phyloP scores from a whole-genome alignment of 768 basidiomycete genomes.

The Coprinellus micaceus region DNA sequence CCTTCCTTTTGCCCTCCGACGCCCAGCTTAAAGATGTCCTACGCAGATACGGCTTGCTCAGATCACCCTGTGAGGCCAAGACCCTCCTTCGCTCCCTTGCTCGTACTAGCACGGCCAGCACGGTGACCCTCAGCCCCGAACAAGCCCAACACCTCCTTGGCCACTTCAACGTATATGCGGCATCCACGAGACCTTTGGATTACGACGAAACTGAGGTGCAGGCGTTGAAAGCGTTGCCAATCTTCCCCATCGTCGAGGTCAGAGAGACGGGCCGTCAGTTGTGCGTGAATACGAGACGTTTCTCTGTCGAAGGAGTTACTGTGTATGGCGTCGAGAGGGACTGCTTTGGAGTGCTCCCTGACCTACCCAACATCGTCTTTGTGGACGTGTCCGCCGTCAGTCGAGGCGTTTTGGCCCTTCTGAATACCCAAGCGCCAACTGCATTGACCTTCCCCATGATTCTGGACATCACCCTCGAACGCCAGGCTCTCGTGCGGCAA shows the following conservation, averaged over 20 bases:
- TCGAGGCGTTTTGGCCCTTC: too few species aligned
- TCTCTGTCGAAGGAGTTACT: not conserved
- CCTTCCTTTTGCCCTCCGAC: not conserved
- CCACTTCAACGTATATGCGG: too few species aligned
- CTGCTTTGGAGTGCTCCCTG: not conserved
- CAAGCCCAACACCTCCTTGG: not conserved
- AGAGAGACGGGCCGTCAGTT: conserved; percentile 3
- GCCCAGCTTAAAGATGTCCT: not conserved
- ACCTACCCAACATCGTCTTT: not conserved
- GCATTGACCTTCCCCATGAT: not conserved
- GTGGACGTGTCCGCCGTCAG: too few species aligned
- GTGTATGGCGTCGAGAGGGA: not conserved
- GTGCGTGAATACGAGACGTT: not conserved
- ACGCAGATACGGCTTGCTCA: not conserved
- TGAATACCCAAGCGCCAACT: not conserved
- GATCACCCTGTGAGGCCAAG: not conserved
- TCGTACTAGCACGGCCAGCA: too few species aligned
- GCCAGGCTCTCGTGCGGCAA: not conserved
- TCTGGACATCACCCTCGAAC: not conserved
- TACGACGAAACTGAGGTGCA: conserved; percentile 5
- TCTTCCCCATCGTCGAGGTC: conserved; percentile 27
- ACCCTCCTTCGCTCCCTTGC: not conserved
- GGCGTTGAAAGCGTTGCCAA: conserved; percentile 16
- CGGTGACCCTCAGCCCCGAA: too few species aligned
- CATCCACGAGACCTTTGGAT: too few species aligned